Evolutionary conservation across 2,329 filamentous ascomycete genomes (phyloP), one percentile per base, ranked within the genome.

Genomic region (Sporothrix schenckii): DNA sequence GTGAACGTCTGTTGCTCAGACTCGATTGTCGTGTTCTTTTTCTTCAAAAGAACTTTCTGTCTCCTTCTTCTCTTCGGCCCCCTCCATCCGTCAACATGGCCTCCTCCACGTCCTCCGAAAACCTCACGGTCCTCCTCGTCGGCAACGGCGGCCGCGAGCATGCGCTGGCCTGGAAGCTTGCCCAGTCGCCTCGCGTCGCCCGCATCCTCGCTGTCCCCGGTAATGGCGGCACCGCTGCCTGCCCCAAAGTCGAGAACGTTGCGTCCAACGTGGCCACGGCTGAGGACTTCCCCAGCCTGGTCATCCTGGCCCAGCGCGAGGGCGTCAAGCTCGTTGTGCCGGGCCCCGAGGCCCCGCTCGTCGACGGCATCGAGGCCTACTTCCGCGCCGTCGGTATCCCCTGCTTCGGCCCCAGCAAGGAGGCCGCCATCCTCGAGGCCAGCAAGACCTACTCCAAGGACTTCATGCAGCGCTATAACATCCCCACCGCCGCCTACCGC

Each of bases 391-490:
- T 87, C 66, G 89, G 90, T 63, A 93, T 97, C 78, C 86, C 88
- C 75, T 91, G 89, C 80, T 98, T 97, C 77, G 95, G 94, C 1
- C 95, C 95, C 5, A 91, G 89, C 70, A 89, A 91, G 81, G 88
- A 88, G 65, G 94, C 95, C 27, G 94, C 95, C 21, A 87, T 88
- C 58, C 92, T 99, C 87, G 95, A 99, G 81, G 95, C 95, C 72
- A 96, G 92, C 82, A 99, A 99, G 84, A 92, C 94, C 13, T 98
- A 96, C 80, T 93, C 92, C 73, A 99, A 99, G 80, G 94, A 98
- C 80, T 98, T 98, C 78, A 99, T 98, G 95, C 90, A 91, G 80
- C 89, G 90, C 74, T 89, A 97, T 81, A 86, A 87, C 76, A 97
- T 99, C 76, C 94, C 94, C 50, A 98, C 95, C 0, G 95, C 95